Base-by-base conservation (phyloP, 2,329 filamentous ascomycete species). In the Cordyceps javanica region DNA sequence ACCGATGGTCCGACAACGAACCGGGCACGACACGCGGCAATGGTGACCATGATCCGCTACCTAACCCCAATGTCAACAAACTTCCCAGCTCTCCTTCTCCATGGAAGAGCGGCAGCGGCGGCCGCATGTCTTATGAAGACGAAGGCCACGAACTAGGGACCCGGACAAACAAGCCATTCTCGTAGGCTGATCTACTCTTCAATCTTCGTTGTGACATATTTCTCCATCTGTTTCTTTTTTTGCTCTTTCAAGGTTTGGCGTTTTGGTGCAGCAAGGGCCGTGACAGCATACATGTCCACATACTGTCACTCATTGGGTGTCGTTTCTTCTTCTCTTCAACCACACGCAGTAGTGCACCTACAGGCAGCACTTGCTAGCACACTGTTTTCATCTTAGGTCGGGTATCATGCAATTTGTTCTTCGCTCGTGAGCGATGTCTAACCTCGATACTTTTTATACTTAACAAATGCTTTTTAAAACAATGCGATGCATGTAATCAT, bases 91-190 rank as follows among this genome's bases (percentile, higher is more conserved):
- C 54, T 14, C 45, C 60, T n/a, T 64, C 66, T 5, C 65, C 70
- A 2, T 69, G 68, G 59, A 66, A 63, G 61, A 64, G 61, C 48
- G 61, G 60, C 21, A 60, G 61, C 25, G 61, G 64, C 10, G 61
- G 64, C 10, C 57, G 55, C 10, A 67, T 69, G 49, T 63, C 68
- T 32, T 64, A 70, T 45, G 70, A 71, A 13, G 63, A 67, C 5
- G 67, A 70, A 52, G 50, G 50, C 26, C 60, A 70, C 26, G 62
- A 69, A 19, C 52, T 72, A n/a, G 66, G 68, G 6, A 62, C 44
- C 63, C 63, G 45, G 45, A 50, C 44, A 4, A 56, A 36, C n/a
- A 56, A 50, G 36, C n/a, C 45, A 6, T 48, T 46, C 11, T 34
- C 42, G 16, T 55, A 46, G 23, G 23, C 42, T 13, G 28, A 30